Conservation (phyloP, 805 yeast species). For the Pichia paraexigua region DNA sequence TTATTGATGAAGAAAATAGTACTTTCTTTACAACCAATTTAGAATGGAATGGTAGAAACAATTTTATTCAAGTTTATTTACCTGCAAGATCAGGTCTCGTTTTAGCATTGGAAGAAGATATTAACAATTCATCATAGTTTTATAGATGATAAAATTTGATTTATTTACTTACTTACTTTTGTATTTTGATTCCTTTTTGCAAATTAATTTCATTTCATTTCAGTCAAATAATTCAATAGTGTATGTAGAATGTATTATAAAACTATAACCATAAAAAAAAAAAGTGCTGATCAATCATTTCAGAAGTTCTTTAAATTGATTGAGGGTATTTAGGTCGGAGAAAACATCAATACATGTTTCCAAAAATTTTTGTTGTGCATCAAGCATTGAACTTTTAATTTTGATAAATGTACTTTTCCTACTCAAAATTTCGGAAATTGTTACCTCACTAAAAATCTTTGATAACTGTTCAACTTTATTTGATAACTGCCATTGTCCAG, state of each 20-base stretch:
- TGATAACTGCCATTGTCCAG: conserved; percentile 18
- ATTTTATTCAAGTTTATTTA: conserved; percentile 68
- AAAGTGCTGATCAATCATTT: not conserved
- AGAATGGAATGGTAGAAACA: conserved; percentile 71
- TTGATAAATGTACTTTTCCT: conserved; percentile 21
- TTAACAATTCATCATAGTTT: conserved; percentile 8
- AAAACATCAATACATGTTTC: conserved; percentile 22
- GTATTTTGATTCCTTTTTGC: too few species aligned
- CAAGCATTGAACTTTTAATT: conserved; percentile 16
- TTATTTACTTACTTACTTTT: not conserved
- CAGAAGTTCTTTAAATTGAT: not conserved
- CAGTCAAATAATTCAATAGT: too few species aligned
- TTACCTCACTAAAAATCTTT: conserved; percentile 28
- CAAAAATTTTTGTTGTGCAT: conserved; percentile 14
- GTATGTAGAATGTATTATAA: too few species aligned
- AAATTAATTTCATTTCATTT: not conserved
- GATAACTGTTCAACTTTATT: conserved; percentile 26
- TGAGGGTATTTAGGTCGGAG: not conserved
- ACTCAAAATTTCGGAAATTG: conserved; percentile 21
- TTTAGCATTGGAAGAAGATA: conserved; percentile 37
- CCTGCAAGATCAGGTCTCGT: conserved; percentile 72
- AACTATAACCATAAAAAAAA: not conserved
- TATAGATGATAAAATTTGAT: not conserved
- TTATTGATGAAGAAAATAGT: conserved; percentile 49
- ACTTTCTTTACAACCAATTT: conserved; percentile 65